These are phyloP conservation scores for Candida odintsovae DNA, from an alignment of 805 yeast species.

Conservation along the genomic window DNA sequence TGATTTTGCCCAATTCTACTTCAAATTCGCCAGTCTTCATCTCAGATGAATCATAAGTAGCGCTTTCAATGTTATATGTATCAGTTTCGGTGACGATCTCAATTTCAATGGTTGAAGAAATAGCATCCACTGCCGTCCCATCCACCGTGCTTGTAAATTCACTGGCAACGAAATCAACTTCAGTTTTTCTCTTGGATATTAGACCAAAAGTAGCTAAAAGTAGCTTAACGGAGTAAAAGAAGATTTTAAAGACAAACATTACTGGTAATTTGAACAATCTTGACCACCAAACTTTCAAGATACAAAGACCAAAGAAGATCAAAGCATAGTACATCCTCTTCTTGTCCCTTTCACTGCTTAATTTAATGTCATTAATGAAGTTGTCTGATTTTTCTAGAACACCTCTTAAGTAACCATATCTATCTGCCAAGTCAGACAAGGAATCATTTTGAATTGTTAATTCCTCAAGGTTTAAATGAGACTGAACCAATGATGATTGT, in stretches of 20 bases:
- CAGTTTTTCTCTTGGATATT: slow-evolving; percentile 3
- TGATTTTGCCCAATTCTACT: slow-evolving; percentile 9
- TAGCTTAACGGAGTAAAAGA: slow-evolving; percentile 8
- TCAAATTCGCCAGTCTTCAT: background rate
- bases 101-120: background rate
- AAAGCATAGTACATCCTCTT: slow-evolving; percentile 18
- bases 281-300: slow-evolving; percentile 17
- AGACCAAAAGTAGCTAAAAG: slow-evolving; percentile 11
- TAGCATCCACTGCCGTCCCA: background rate
- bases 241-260: slow-evolving; percentile 7
- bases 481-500: slow-evolving; percentile 21
- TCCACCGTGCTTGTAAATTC: background rate
- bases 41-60: background rate
- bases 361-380: slow-evolving; percentile 21
- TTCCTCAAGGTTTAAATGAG: slow-evolving; percentile 22
- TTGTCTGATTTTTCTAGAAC: slow-evolving; percentile 19
- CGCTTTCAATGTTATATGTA: background rate
- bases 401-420: slow-evolving; percentile 15
- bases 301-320: slow-evolving; percentile 16
- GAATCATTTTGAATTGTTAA: slow-evolving; percentile 20
- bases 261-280: slow-evolving; percentile 19
- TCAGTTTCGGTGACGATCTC: background rate
- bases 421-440: slow-evolving; percentile 12
- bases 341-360: slow-evolving; percentile 19
- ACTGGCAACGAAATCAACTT: slow-evolving; percentile 4